Base-by-base conservation (phyloP, 495 filamentous ascomycete species). In the Tuber borchii region DNA sequence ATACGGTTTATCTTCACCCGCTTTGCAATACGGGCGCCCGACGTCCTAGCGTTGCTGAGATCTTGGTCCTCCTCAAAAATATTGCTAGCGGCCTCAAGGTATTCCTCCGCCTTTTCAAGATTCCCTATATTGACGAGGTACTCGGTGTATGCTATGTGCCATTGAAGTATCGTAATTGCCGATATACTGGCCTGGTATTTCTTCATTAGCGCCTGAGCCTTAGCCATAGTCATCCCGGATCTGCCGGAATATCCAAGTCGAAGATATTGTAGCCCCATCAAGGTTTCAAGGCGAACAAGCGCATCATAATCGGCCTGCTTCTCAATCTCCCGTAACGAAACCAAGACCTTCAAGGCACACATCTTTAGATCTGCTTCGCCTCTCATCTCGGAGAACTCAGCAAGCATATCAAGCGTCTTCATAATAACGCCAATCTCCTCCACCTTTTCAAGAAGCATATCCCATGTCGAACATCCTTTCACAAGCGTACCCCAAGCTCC, bases 331-430 rank as follows among this genome's bases (percentile, higher is more conserved):
- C 87, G 85, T 34, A 93, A 82, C 43, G 86, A 82, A 1, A 86
- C 82, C 8, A 85, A 82, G 16, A 89, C 83, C 77, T 88, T 86
- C 8, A 88, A 83, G 2, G 85, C 85, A 0, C 84, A 84, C 6
- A 86, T 84, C n/a, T 86, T 84, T 17, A 86, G 79, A 19, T 77
- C 81, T 40, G 86, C 84, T 34, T 85, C 82, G 3, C 93, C 93
- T 74, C 91, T 91, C 80, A 94, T 91, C 46, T 91, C 90, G 2
- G 93, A 87, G 79, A 92, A 96, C 73, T 97, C 91, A 31, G 89
- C 87, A n/a, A 94, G 80, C 3, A 90, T 85, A 37, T 88, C 83
- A 12, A 92, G 82, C 42, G 76, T 73, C 34, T 87, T 69, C 26
- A 87, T 79, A 34, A 81, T 46, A 37, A 75, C 71, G 31, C 72